Conservation (phyloP, 2,329 filamentous ascomycete genomes). For the Apiospora rasikravindrae region DNA sequence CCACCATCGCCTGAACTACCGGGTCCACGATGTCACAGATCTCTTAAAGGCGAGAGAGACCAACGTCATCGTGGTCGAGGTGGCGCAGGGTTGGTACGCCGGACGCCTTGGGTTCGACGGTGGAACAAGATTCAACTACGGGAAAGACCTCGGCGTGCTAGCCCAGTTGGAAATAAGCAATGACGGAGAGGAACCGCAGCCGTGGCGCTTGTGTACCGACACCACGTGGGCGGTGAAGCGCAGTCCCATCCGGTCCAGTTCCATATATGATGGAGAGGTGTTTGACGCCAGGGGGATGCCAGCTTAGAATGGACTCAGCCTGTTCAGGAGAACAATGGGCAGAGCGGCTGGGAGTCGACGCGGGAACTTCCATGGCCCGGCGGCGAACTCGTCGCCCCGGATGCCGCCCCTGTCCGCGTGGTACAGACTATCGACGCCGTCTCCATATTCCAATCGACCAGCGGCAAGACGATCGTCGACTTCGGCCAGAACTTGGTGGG, state of each 20-base stretch:
- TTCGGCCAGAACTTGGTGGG: conserved; percentile 57
- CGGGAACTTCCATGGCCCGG: conserved; percentile 30
- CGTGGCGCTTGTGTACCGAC: conserved; percentile 40
- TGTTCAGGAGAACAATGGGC: conserved; percentile 35
- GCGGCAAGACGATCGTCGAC: conserved; percentile 54
- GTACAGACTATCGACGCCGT: conserved; percentile 34
- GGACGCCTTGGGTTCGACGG: conserved; percentile 43
- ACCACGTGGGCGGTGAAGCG: conserved; percentile 49
- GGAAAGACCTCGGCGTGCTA: conserved; percentile 38
- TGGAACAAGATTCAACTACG: conserved; percentile 38
- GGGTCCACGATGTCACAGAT: conserved; percentile 56
- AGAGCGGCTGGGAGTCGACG: conserved; percentile 36
- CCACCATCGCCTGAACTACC: conserved; percentile 54
- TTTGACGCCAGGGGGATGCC: conserved; percentile 40
- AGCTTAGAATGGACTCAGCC: conserved; percentile 41
- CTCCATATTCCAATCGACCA: conserved; percentile 37
- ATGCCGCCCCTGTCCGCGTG: conserved; percentile 40
- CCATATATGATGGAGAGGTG: conserved; percentile 49
- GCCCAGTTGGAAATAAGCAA: conserved; percentile 36
- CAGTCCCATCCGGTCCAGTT: conserved; percentile 28
- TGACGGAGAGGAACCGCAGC: conserved; percentile 24
- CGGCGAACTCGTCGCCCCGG: conserved; percentile 36
- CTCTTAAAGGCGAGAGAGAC: conserved; percentile 40
- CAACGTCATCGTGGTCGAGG: conserved; percentile 51
- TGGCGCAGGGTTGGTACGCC: conserved; percentile 58